Evolutionary conservation across 1,284 basidiomycete species (phyloP), one percentile per base, ranked within the genome.

Genomic region (Sanghuangporus weigelae): DNA sequence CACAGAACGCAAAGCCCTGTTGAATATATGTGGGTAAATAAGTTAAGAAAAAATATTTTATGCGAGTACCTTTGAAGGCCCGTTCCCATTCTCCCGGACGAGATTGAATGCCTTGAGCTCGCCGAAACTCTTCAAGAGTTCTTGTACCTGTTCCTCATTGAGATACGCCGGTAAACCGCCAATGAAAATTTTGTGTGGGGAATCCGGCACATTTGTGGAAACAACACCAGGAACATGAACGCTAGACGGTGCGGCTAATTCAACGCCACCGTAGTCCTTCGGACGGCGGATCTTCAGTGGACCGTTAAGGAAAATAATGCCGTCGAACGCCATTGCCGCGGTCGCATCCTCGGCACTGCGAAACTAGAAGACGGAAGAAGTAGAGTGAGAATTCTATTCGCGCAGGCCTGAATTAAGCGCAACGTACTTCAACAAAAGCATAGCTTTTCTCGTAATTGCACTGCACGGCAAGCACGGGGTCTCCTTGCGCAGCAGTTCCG

Each of bases 401-500:
- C 35, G 11, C 39, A 23, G 38, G 7, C 11, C 26, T 11, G 8
- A 36, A 50, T 19, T 38, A 14, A 59, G 59, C 46, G 62, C 59
- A 59, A 69, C 80, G 67, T 72, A 95, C 95, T 81, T 98, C 95
- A 62, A 97, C 89, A 73, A 97, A 98, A 0, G 96, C 97, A 72
- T 97, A 98, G 69, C 93, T 94, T 82, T 98, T 98, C 75, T 98
- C 97, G 70, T 94, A 93, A 73, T 98, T 98, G 78, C 97, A 92
- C 72, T 97, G 93, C 1, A 96, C 95, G 10, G 89, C 89, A 26
- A 96, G 82, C 44, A 98, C 93, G 11, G 96, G 93, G 68, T 96
- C 95, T 40, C 92, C 94, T 14, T 88, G 84, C n/a, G 82, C 84
- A 26, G 87, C 87, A n/a, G 88, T 89, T 21, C 90, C 89, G 65